phyloP scores from a whole-genome alignment of 202 grass and related monocot species.

The Sporobolus alterniflorus region DNA sequence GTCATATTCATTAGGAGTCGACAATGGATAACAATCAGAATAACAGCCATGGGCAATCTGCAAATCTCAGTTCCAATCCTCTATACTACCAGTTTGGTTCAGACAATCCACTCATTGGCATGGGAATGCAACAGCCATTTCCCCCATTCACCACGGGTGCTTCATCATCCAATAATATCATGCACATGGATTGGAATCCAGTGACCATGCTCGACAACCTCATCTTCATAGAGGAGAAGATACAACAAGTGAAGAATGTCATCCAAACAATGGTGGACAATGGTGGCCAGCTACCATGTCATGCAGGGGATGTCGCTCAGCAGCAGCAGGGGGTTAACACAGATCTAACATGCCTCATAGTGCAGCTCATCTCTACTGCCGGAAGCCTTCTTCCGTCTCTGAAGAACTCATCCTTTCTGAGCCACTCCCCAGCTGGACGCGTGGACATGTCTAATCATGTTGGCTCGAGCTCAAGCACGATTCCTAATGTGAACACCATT shows the following conservation, averaged over 20 bases:
- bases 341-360: conserved; percentile 69
- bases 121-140: conserved; percentile 27
- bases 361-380: conserved; percentile 77
- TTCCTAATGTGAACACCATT: not conserved
- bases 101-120: conserved; percentile 29
- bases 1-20: not conserved
- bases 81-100: conserved; percentile 28
- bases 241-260: conserved; percentile 64
- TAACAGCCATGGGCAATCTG: conserved; percentile 20
- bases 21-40: conserved; percentile 53
- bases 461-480: conserved; percentile 41
- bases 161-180: conserved; percentile 33
- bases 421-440: conserved; percentile 29
- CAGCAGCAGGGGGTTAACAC: conserved; percentile 58
- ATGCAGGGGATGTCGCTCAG: conserved; percentile 8
- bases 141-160: not conserved
- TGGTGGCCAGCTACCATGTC: not conserved
- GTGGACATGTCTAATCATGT: conserved; percentile 11
- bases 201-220: conserved; percentile 65
- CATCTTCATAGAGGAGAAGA: conserved; percentile 75
- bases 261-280: conserved; percentile 45
- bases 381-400: conserved; percentile 65
- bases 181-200: conserved; percentile 66
- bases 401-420: conserved; percentile 44
- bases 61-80: conserved; percentile 42